Base-by-base conservation (phyloP, 2,329 filamentous ascomycete genomes). In the Colletotrichum sublineola region DNA sequence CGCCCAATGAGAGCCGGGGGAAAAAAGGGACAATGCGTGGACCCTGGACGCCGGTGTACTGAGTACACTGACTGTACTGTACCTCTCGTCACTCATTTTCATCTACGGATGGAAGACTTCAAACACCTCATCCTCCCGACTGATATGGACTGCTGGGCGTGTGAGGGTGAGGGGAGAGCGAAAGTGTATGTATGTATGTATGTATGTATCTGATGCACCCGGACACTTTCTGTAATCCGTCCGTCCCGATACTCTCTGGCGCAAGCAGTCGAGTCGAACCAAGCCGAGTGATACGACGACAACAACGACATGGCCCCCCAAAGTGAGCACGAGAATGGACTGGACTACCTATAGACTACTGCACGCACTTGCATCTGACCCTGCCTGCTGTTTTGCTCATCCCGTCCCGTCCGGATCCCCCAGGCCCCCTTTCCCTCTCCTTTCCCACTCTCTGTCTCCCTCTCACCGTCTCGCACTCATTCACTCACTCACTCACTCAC, bases 181-280 rank as follows among this genome's bases (percentile, higher is more conserved):
- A 12, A 5, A 12, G 3, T 12, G n/a, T n/a, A n/a, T n/a, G n/a
- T 24, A 9, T 29, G n/a, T 29, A 24, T 50, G 48, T 50, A 6
- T 52, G 14, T 31, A n/a, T 33, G 14, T 24, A n/a, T 57, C 15
- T 60, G 57, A 48, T 63, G 61, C 61, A 52, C 61, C 61, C 61
- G 61, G 61, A 40, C 55, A 57, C 24, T 24, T 8, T 9, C n/a
- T 40, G 20, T 40, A 20, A 20, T 52, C 33, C 55, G 20, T 38
- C 18, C n/a, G 20, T 38, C 18, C n/a, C 31, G 53, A 6, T 11
- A 29, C 2, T 56, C 53, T 57, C n/a, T 24, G 55, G 55, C 55
- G 55, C 55, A 57, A 57, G 42, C 55, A 57, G 55, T 57, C 14
- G 20, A 38, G 8, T 6, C 31, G 18, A 53, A 9, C 14, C 20